These are phyloP conservation scores for Clavispora asparagi DNA, from an alignment of 805 yeast genomes.

Conservation along the genomic window DNA sequence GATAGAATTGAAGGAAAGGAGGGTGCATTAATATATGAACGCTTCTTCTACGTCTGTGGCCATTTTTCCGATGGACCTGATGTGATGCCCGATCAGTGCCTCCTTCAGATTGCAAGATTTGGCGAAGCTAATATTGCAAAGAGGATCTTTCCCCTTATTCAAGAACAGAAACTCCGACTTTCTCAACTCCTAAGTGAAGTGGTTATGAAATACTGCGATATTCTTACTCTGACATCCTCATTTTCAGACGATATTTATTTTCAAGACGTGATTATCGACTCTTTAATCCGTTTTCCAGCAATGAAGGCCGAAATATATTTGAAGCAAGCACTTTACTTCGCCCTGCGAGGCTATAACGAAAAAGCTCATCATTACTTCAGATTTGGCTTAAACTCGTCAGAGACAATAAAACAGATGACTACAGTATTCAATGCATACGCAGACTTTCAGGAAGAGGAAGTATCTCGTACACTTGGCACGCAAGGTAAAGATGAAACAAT, in stretches of 20 bases:
- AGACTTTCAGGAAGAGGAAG: slow-evolving; percentile 51
- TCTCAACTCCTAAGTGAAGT: not conserved
- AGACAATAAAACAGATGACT: slow-evolving; percentile 58
- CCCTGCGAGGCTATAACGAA: slow-evolving; percentile 26
- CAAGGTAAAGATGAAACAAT: slow-evolving; percentile 10
- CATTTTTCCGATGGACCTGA: not conserved
- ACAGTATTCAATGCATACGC: slow-evolving; percentile 57
- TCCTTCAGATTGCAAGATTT: slow-evolving; percentile 26
- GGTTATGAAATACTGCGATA: slow-evolving; percentile 3
- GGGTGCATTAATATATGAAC: slow-evolving; percentile 24
- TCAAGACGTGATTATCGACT: slow-evolving; percentile 5
- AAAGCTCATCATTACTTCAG: slow-evolving; percentile 36
- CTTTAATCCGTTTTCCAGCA: slow-evolving; percentile 45
- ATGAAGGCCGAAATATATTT: slow-evolving; percentile 48
- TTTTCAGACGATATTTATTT: slow-evolving; percentile 4
- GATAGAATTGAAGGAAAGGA: slow-evolving; percentile 40
- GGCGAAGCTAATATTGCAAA: slow-evolving; percentile 22
- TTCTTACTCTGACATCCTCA: not conserved
- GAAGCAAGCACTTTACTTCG: slow-evolving; percentile 45
- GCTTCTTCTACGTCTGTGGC: slow-evolving; percentile 19
- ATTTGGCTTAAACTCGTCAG: slow-evolving; percentile 41
- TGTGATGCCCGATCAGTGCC: slow-evolving; percentile 6
- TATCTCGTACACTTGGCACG: slow-evolving; percentile 17
- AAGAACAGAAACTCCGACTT: not conserved
- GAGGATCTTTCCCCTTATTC: slow-evolving; percentile 19